A percentile compares a stretch with the other conserved stretches of the same genome.
phyloP scores from a whole-genome alignment of 257 asterid species.

The Plantago elongata region DNA sequence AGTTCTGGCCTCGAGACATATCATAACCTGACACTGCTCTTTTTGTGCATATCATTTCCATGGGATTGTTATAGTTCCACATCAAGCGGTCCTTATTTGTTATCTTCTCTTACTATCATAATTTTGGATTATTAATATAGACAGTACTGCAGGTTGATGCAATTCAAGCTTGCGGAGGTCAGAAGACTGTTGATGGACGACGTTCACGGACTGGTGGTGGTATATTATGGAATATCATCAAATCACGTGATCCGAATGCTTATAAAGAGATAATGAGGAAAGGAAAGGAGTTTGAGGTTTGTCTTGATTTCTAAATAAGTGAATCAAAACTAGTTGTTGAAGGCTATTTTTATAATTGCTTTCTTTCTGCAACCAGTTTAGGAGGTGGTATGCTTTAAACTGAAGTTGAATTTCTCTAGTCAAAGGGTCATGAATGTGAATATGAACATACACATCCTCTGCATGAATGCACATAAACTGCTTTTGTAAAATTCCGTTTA shows the following conservation, averaged over 20 bases:
- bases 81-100: not conserved
- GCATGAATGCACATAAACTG: too few relatives aligned
- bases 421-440: not conserved
- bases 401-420: conserved; percentile 1
- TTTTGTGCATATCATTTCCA: not conserved
- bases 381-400: conserved; percentile 2
- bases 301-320: conserved; percentile 13
- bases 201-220: conserved; percentile 84
- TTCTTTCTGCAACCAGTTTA: not conserved
- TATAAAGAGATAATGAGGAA: conserved; percentile 85
- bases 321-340: not conserved
- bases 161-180: conserved; percentile 92
- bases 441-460: too few relatives aligned
- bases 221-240: conserved; percentile 81
- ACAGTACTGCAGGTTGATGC: conserved; percentile 75
- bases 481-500: too few relatives aligned
- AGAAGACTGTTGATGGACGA: conserved; percentile 69
- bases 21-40: not conserved
- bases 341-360: not conserved
- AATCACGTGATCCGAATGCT: conserved; percentile 81
- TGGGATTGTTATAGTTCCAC: not conserved
- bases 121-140: conserved; percentile 8
- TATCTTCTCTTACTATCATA: too few relatives aligned
- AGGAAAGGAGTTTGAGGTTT: conserved; percentile 91
- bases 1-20: too few relatives aligned